phyloP scores from a whole-genome alignment of 768 basidiomycete genomes.

The Calocybe cyanea region DNA sequence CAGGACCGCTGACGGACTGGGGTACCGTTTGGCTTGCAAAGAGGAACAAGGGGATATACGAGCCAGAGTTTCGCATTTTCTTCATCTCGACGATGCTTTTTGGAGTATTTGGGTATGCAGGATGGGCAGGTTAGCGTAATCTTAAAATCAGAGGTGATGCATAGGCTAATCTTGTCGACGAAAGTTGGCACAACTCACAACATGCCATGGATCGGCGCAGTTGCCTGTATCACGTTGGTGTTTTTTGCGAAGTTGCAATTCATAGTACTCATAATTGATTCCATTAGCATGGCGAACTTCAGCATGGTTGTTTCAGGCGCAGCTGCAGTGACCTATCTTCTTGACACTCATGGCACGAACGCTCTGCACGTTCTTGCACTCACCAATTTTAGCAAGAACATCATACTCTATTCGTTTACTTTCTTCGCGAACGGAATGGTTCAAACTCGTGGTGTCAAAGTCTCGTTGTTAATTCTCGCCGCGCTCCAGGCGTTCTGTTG shows the following conservation, averaged over 20 bases:
- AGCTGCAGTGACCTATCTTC: slow-evolving; percentile 40
- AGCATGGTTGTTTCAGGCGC: slow-evolving; percentile 40
- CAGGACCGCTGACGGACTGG: slow-evolving; percentile 39
- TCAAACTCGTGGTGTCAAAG: slow-evolving; percentile 30
- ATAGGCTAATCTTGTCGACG: background rate
- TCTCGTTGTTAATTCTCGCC: slow-evolving; percentile 36
- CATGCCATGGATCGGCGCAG: slow-evolving; percentile 45
- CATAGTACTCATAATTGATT: background rate
- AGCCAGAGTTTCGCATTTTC: slow-evolving; percentile 41
- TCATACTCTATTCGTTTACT: slow-evolving; percentile 41
- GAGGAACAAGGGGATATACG: slow-evolving; percentile 41
- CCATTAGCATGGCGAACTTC: slow-evolving; percentile 36
- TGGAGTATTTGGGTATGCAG: slow-evolving; percentile 41
- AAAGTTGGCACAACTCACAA: slow-evolving; percentile 33
- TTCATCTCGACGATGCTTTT: slow-evolving; percentile 40
- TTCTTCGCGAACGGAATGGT: slow-evolving; percentile 44
- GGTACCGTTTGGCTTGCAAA: slow-evolving; percentile 39
- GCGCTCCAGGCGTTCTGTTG: slow-evolving; percentile 38
- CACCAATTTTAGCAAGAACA: slow-evolving; percentile 41
- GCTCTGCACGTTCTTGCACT: slow-evolving; percentile 39
- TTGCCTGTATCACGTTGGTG: slow-evolving; percentile 31
- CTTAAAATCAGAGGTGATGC: background rate
- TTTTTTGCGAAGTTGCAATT: background rate
- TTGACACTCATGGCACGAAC: slow-evolving; percentile 40
- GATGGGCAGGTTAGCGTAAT: slow-evolving; percentile 33